Percentiles rank a stretch among this genome's conserved stretches.
Conservation (phyloP, 176 grass and related monocot species). For the Phragmites australis region DNA sequence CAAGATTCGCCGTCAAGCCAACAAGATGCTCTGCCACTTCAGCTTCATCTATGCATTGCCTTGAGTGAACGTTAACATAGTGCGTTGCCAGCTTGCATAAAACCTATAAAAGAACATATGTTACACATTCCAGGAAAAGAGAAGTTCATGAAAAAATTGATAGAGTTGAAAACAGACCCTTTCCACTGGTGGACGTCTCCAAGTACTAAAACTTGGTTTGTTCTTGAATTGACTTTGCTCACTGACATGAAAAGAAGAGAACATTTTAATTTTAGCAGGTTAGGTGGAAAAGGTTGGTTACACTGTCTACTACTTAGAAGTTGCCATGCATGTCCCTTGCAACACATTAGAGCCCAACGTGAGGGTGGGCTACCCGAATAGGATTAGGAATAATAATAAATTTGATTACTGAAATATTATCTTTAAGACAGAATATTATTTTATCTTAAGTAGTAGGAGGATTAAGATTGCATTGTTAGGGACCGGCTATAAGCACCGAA, state of each 20-base stretch:
- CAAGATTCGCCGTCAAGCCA: constrained; percentile 82
- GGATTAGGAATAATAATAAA: background rate
- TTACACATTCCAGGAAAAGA: constrained; percentile 17
- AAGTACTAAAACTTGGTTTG: constrained; percentile 40
- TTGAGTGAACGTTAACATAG: constrained; percentile 73
- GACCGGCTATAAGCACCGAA: no score
- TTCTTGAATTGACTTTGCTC: constrained; percentile 82
- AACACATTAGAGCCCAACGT: background rate
- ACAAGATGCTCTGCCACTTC: constrained; percentile 89
- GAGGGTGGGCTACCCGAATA: background rate
- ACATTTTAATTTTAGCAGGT: constrained; percentile 5
- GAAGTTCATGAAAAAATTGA: constrained; percentile 6
- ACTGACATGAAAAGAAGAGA: constrained; percentile 43
- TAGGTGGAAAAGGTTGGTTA: background rate
- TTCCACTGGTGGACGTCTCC: constrained; percentile 73
- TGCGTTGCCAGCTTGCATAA: constrained; percentile 76
- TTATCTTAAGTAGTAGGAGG: no score
- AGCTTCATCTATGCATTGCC: constrained; percentile 87
- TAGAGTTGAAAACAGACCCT: constrained; percentile 51
- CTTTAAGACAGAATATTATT: background rate
- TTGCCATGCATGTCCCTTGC: background rate
- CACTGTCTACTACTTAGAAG: background rate
- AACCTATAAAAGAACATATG: constrained; percentile 38
- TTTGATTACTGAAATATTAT: background rate
- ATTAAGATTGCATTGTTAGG: no score